Evolutionary conservation across 768 basidiomycete genomes (phyloP).

Genomic region (Trametes sanguinea): DNA sequence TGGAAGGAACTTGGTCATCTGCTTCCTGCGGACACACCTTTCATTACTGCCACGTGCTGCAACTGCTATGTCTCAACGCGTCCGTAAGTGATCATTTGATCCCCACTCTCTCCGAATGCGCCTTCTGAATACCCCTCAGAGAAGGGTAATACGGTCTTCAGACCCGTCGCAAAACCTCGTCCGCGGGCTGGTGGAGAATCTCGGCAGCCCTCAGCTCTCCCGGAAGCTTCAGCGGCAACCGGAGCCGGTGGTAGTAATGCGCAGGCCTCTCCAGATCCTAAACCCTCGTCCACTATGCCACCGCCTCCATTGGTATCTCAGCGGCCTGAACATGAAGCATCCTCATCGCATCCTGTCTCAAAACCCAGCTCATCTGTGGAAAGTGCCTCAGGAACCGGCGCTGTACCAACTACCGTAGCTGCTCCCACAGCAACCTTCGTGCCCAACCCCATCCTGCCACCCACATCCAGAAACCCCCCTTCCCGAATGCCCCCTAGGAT

Average conservation of each 20-base stretch:
- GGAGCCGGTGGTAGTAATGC: conserved; percentile 1
- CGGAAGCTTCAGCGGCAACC: conserved; percentile 18
- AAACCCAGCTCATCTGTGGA: background rate
- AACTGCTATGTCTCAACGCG: conserved; percentile 45
- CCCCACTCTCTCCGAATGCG: background rate
- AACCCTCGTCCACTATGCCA: conserved; percentile 18
- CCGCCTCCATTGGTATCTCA: background rate
- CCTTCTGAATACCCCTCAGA: conserved; percentile 43
- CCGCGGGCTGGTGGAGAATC: conserved; percentile 37
- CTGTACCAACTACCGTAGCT: background rate
- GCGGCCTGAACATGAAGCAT: background rate
- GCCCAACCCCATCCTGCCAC: background rate
- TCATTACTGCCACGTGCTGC: background rate
- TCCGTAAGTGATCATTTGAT: conserved; percentile 53
- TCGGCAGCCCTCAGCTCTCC: conserved; percentile 29
- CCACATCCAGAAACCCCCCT: background rate
- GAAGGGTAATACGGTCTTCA: conserved; percentile 71
- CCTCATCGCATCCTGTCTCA: conserved; percentile 1
- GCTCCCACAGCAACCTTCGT: no score
- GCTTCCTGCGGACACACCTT: background rate
- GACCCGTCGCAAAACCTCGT: conserved; percentile 62
- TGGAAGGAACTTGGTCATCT: no score
- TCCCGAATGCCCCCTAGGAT: conserved; percentile 12
- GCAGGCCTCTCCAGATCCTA: background rate
- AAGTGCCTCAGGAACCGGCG: background rate